Evolutionary conservation across 805 yeast genomes (phyloP).

Genomic region (Candida caryicola): DNA sequence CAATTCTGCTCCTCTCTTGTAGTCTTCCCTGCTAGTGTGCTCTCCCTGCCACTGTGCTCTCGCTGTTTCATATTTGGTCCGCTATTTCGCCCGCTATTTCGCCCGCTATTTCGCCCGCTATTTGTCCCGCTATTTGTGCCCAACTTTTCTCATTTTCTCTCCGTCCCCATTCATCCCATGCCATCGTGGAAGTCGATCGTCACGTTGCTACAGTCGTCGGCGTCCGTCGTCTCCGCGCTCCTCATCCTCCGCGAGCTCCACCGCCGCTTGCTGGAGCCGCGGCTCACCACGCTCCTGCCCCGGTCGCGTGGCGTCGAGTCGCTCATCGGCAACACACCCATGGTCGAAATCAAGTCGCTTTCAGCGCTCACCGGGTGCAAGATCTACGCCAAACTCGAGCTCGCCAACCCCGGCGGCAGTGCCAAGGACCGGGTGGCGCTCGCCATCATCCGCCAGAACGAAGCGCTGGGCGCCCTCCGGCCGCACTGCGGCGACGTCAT

Average conservation of each 20-base stretch:
- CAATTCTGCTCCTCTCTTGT: no score
- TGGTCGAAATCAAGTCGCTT: conserved; percentile 69
- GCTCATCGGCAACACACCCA: conserved; percentile 87
- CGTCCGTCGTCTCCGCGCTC: conserved; percentile 14
- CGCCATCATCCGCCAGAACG: conserved; percentile 73
- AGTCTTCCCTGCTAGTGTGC: no score
- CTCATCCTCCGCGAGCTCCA: conserved; percentile 8
- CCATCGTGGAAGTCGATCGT: no score
- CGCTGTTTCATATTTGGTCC: no score
- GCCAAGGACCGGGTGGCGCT: conserved; percentile 94
- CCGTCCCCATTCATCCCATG: no score
- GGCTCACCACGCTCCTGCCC: conserved; percentile 24
- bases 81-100: no score
- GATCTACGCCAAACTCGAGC: conserved; percentile 82
- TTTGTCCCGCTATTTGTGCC: no score
- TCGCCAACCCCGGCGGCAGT: conserved; percentile 89
- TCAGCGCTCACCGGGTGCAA: conserved; percentile 74
- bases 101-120: no score
- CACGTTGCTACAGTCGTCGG: conserved; percentile 19
- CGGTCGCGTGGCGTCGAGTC: conserved; percentile 61
- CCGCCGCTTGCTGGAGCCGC: conserved; percentile 2
- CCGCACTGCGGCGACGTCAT: conserved; percentile 68
- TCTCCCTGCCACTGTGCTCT: no score
- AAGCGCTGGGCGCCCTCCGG: conserved; percentile 50
- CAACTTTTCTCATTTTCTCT: no score